A percentile compares a stretch with the other conserved stretches of the same genome.
phyloP scores from a whole-genome alignment of 2,329 filamentous ascomycete species.

The Phyllachora maydis region DNA sequence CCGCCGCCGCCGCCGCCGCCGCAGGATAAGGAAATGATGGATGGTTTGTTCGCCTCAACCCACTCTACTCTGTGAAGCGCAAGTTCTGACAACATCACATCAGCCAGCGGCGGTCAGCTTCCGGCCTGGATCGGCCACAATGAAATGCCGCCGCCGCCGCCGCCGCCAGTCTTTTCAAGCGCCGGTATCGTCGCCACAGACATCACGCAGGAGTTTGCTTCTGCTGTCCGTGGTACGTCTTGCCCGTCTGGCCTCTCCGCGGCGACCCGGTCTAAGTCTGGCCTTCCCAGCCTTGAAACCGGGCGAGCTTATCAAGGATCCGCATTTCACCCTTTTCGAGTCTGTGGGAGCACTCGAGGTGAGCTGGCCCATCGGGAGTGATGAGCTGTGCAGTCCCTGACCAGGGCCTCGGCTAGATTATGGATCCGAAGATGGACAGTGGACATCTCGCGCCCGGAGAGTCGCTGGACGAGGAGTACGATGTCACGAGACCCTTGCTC shows the following conservation, averaged over 20 bases:
- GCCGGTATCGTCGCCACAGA: conserved; percentile 33
- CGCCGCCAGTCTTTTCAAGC: conserved; percentile 18
- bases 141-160: too few species aligned
- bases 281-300: conserved; percentile 46
- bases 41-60: too few species aligned
- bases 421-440: conserved; percentile 98
- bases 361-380: conserved; percentile 5
- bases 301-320: conserved; percentile 85
- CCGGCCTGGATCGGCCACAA: too few species aligned
- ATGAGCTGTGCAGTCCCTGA: not conserved
- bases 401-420: conserved; percentile 41
- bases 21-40: too few species aligned
- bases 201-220: conserved; percentile 33
- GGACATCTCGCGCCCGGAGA: conserved; percentile 63
- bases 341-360: conserved; percentile 73
- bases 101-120: too few species aligned
- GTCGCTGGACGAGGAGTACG: conserved; percentile 66
- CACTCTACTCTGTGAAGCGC: too few species aligned
- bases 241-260: not conserved
- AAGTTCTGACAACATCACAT: too few species aligned
- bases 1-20: too few species aligned
- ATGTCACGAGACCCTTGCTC: conserved; percentile 44
- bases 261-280: not conserved
- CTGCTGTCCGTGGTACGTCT: conserved; percentile 27
- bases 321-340: conserved; percentile 82